These are phyloP conservation scores for Colletotrichum somersetense DNA, from an alignment of 2,329 filamentous ascomycete species.

Conservation along the genomic window DNA sequence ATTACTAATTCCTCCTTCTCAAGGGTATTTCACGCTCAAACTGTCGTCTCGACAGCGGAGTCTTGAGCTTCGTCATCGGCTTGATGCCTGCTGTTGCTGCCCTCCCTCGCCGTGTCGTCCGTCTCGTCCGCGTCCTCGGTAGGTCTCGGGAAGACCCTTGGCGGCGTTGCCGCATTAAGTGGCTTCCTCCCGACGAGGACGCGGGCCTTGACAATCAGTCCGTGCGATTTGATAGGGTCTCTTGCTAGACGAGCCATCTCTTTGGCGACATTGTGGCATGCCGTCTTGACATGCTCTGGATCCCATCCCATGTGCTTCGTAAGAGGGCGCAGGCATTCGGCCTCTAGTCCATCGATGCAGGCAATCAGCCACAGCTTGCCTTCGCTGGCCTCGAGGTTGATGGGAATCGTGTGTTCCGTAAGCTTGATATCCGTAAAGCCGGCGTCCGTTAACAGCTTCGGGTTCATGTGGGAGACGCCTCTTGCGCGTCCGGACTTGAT, in stretches of 20 bases:
- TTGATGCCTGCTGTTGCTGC: slow-evolving; percentile 19
- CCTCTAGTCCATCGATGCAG: slow-evolving; percentile 64
- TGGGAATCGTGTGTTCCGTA: slow-evolving; percentile 62
- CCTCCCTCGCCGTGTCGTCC: slow-evolving; percentile 39
- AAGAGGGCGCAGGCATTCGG: slow-evolving; percentile 62
- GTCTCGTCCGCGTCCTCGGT: slow-evolving; percentile 39
- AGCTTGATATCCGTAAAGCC: slow-evolving; percentile 66
- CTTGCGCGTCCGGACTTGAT: slow-evolving; percentile 59
- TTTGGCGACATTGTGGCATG: slow-evolving; percentile 61
- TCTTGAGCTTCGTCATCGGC: slow-evolving; percentile 9
- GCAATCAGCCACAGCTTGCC: slow-evolving; percentile 68
- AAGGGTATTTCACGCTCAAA: not conserved
- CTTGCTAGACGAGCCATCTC: slow-evolving; percentile 64
- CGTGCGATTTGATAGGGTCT: slow-evolving; percentile 57
- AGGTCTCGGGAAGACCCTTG: slow-evolving; percentile 16
- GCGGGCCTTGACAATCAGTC: slow-evolving; percentile 61
- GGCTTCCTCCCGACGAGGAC: slow-evolving; percentile 66
- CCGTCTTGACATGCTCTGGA: slow-evolving; percentile 59
- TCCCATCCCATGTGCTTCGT: slow-evolving; percentile 67
- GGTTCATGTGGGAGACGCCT: slow-evolving; percentile 60
- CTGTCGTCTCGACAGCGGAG: slow-evolving; percentile 4
- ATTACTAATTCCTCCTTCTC: slow-evolving; percentile 5
- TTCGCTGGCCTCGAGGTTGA: slow-evolving; percentile 59
- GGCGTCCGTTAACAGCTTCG: slow-evolving; percentile 58
- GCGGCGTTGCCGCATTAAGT: slow-evolving; percentile 2